These are phyloP conservation scores for Phytophthora pinifolia DNA, from an alignment of 352 stramenopile species.

Conservation along the genomic window DNA sequence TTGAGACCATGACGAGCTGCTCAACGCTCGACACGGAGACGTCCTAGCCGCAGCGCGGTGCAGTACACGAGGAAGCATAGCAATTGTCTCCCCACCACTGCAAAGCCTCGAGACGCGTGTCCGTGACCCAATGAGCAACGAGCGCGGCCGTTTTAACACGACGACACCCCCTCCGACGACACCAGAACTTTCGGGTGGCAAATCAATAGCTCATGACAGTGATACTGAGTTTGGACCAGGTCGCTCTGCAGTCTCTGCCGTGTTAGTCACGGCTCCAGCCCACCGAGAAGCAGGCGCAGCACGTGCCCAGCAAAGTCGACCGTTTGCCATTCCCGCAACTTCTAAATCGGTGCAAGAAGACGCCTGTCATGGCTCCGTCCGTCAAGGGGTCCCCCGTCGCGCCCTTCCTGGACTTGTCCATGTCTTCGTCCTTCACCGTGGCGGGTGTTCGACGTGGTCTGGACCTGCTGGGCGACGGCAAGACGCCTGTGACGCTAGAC, in stretches of 20 bases:
- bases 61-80: slow-evolving; percentile 13
- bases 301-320: not conserved
- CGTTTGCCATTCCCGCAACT: slow-evolving; percentile 2
- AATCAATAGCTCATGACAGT: no score
- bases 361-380: slow-evolving; percentile 19
- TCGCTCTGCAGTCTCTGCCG: no score
- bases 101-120: slow-evolving; percentile 3
- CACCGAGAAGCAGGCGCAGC: no score
- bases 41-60: not conserved
- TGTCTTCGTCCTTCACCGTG: slow-evolving; percentile 24
- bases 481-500: slow-evolving; percentile 25
- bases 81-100: not conserved
- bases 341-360: slow-evolving; percentile 10
- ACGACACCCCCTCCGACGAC: no score
- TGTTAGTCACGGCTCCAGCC: no score
- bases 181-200: no score
- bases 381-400: slow-evolving; percentile 24
- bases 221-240: no score
- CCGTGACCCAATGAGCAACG: slow-evolving; percentile 3
- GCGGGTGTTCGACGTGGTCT: slow-evolving; percentile 31
- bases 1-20: not conserved
- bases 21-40: not conserved
- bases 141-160: no score
- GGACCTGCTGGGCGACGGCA: slow-evolving; percentile 34
- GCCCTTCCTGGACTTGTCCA: slow-evolving; percentile 38